Base-by-base conservation (phyloP, 192 early-diverging fungal genomes). In the Podila clonocystis region DNA sequence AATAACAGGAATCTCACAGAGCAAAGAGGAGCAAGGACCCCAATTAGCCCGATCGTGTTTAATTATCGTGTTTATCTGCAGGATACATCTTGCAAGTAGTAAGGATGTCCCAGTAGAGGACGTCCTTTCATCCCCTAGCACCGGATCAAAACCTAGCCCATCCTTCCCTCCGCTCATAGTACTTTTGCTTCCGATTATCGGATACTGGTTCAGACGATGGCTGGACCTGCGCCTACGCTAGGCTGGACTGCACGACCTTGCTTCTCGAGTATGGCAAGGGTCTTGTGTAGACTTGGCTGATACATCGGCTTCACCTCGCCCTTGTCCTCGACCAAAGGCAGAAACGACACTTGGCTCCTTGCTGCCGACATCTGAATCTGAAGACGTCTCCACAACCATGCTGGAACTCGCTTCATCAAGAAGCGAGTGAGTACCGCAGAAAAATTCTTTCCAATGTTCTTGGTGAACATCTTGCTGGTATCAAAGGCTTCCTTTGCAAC, bases 401-500 rank as follows among this genome's bases (percentile, higher is more conserved):
- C 52, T 6, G 52, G 52, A 24, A 55, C 22, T 55, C 52, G 52
- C 52, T 55, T 55, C 52, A 55, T 55, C 52, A 55, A 22, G 22
- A 24, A 55, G 20, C 52, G 52, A 45, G 41, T 45, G 15, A 45
- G 4, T 2, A 17, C 15, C 1, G 41, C 41, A 1, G 41, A 15
- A 17, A 45, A 45, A 17, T 45, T 41, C 64, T 65, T 65, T 9
- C 24, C 64, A 24, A 65, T 50, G 64, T 49, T 65, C 12, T 30
- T 49, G 22, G 41, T 26, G 48, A 65, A 50, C 64, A 65, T 65
- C 26, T 65, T 49, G 38, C 41, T 49, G 12, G 41, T 50, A 6
- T 49, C 64, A 50, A 65, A 65, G 19, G 64, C 64, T 2, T 48
- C 64, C 48, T 30, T 24, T 2, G 49, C 64, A 52, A 49, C 26